Percentiles rank a stretch among this genome's conserved stretches.
phyloP scores from a whole-genome alignment of 1,284 basidiomycete genomes.

The Lignosus rhinocerotis region DNA sequence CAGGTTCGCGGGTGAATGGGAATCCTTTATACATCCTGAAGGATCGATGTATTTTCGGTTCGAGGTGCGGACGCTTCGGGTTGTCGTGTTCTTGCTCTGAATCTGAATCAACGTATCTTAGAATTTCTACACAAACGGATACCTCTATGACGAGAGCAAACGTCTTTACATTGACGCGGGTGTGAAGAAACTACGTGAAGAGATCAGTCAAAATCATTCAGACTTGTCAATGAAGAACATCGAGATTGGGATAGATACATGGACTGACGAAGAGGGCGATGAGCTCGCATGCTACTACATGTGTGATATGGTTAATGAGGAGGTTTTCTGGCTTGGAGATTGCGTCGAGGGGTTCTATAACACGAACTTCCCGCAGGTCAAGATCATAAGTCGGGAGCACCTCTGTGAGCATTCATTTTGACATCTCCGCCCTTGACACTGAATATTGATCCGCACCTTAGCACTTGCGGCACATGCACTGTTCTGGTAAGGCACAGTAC shows the following conservation, averaged over 20 bases:
- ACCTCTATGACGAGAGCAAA: slow-evolving; percentile 6
- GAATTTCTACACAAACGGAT: slow-evolving; percentile 15
- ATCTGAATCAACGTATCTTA: not conserved
- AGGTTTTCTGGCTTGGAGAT: slow-evolving; percentile 23
- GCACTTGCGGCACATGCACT: not conserved
- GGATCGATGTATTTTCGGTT: slow-evolving; percentile 24
- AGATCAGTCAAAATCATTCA: not conserved
- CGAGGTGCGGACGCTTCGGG: not conserved
- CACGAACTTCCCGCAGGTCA: not conserved
- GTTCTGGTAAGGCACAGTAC: not conserved
- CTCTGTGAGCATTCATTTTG: slow-evolving; percentile 12
- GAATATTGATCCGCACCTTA: not conserved
- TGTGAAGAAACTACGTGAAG: not conserved
- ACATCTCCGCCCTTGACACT: not conserved
- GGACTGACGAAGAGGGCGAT: slow-evolving; percentile 3
- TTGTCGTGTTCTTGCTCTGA: not conserved
- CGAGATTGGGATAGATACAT: slow-evolving; percentile 17
- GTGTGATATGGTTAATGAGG: slow-evolving; percentile 4
- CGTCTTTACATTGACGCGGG: slow-evolving; percentile 5
- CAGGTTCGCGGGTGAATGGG: slow-evolving; percentile 12
- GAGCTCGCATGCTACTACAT: slow-evolving; percentile 25
- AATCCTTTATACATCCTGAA: slow-evolving; percentile 23
- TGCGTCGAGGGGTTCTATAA: not conserved
- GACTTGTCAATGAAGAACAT: slow-evolving; percentile 2
- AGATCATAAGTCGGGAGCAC: slow-evolving; percentile 8